Evolutionary conservation across 805 yeast species (phyloP).

Genomic region (Saccharomycopsis sp.): DNA sequence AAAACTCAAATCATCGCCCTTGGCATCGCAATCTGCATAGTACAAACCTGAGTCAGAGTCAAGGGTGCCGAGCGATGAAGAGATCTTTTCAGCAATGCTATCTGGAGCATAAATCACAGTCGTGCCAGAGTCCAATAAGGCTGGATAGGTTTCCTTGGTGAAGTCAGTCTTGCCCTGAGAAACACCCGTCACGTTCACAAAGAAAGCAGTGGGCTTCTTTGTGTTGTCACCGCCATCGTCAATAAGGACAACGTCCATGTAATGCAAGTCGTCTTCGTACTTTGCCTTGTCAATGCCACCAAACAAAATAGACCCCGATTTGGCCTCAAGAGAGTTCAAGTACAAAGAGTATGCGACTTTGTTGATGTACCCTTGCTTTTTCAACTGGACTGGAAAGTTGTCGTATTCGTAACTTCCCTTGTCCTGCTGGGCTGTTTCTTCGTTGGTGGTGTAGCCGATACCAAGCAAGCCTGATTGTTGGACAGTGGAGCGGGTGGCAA

Average conservation of each 20-base stretch:
- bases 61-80: slow-evolving; percentile 28
- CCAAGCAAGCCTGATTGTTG: slow-evolving; percentile 52
- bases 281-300: slow-evolving; percentile 66
- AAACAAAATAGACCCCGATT: slow-evolving; percentile 50
- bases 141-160: slow-evolving; percentile 27
- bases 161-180: slow-evolving; percentile 4
- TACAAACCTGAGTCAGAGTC: slow-evolving; percentile 35
- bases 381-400: slow-evolving; percentile 59
- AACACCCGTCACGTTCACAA: slow-evolving; percentile 27
- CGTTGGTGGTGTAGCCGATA: slow-evolving; percentile 62
- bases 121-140: slow-evolving; percentile 51
- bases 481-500: slow-evolving; percentile 19
- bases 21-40: slow-evolving; percentile 35
- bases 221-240: slow-evolving; percentile 27
- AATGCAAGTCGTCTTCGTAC: slow-evolving; percentile 41
- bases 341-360: slow-evolving; percentile 54
- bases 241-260: slow-evolving; percentile 45
- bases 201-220: slow-evolving; percentile 40
- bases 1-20: slow-evolving; percentile 33
- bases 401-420: slow-evolving; percentile 36
- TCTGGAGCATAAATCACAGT: slow-evolving; percentile 41
- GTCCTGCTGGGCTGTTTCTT: slow-evolving; percentile 39
- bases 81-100: slow-evolving; percentile 26
- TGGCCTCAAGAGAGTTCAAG: slow-evolving; percentile 37
- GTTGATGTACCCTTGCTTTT: slow-evolving; percentile 45